Percentiles rank a stretch among this genome's conserved stretches.
phyloP scores from a whole-genome alignment of 23 red algal species.

The Agarophyton chilense region DNA sequence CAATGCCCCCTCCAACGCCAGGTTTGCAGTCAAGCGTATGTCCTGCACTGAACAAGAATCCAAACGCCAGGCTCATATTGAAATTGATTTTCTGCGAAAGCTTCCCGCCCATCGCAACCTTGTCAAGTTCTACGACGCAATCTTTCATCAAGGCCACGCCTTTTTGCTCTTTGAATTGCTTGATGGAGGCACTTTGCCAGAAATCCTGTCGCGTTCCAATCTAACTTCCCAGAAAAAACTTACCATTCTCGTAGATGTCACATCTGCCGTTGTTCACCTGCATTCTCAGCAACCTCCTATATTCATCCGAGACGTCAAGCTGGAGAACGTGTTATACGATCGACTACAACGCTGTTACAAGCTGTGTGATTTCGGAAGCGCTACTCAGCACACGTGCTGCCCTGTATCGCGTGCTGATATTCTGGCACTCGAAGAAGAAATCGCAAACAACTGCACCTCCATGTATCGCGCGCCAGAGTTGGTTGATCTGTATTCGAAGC shows the following conservation, averaged over 20 bases:
- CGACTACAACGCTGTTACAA: conserved; percentile 49
- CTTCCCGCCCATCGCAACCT: conserved; percentile 72
- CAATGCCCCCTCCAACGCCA: neutral
- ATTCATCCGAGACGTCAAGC: conserved; percentile 83
- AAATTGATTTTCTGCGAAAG: conserved; percentile 53
- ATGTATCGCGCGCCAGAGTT: conserved; percentile 74
- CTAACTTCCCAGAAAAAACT: neutral
- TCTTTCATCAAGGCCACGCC: conserved; percentile 23
- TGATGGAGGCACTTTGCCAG: conserved; percentile 75
- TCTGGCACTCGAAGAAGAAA: conserved; percentile 46
- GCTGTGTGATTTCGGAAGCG: conserved; percentile 95
- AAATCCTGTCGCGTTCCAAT: conserved; percentile 13
- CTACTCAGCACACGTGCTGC: conserved; percentile 12
- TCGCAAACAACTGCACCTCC: conserved; percentile 55
- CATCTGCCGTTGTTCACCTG: conserved; percentile 63
- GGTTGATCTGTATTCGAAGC: conserved; percentile 36
- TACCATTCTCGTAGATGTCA: conserved; percentile 49
- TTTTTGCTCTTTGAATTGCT: conserved; percentile 69
- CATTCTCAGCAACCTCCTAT: conserved; percentile 73
- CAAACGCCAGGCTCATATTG: neutral
- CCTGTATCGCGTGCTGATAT: conserved; percentile 45
- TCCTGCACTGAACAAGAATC: conserved; percentile 23
- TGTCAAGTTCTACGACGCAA: conserved; percentile 67
- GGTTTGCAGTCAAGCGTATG: conserved; percentile 59
- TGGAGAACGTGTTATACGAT: conserved; percentile 90